These are phyloP conservation scores for Hibiscus syriacus DNA, from an alignment of 345 rosid genomes.

Conservation along the genomic window DNA sequence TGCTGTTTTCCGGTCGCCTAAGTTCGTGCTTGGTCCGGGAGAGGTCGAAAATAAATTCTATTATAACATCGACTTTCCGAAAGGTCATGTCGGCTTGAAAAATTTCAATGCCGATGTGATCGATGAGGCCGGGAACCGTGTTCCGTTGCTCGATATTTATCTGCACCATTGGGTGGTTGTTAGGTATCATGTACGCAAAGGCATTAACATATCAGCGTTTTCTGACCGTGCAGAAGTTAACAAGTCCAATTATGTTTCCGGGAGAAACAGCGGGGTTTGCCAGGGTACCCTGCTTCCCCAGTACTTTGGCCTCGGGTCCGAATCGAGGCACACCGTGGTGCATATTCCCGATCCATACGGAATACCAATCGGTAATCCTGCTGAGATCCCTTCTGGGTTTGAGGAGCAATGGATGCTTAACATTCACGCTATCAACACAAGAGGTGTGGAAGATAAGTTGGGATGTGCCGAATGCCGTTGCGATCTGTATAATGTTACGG, in stretches of 20 bases:
- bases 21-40: slow-evolving; percentile 56
- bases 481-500: slow-evolving; percentile 63
- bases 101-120: slow-evolving; percentile 58
- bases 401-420: slow-evolving; percentile 74
- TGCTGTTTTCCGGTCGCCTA: slow-evolving; percentile 55
- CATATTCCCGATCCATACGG: slow-evolving; percentile 80
- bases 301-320: slow-evolving; percentile 81
- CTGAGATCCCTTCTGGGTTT: slow-evolving; percentile 54
- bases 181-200: slow-evolving; percentile 36
- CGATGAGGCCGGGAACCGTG: slow-evolving; percentile 53
- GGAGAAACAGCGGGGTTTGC: slow-evolving; percentile 61
- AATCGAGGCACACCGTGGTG: slow-evolving; percentile 58
- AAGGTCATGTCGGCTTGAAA: slow-evolving; percentile 74
- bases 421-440: slow-evolving; percentile 79
- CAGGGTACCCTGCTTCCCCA: slow-evolving; percentile 37
- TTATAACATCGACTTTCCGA: slow-evolving; percentile 59
- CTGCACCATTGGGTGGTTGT: slow-evolving; percentile 81
- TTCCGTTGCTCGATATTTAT: slow-evolving; percentile 77
- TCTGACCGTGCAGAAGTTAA: neutral
- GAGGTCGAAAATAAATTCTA: slow-evolving; percentile 48
- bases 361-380: slow-evolving; percentile 62
- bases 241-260: slow-evolving; percentile 25
- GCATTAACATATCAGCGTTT: slow-evolving; percentile 6
- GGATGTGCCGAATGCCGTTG: slow-evolving; percentile 83
- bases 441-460: slow-evolving; percentile 61